Evolutionary conservation across 202 grass and related monocot genomes (phyloP).

Genomic region (Setaria viridis): DNA sequence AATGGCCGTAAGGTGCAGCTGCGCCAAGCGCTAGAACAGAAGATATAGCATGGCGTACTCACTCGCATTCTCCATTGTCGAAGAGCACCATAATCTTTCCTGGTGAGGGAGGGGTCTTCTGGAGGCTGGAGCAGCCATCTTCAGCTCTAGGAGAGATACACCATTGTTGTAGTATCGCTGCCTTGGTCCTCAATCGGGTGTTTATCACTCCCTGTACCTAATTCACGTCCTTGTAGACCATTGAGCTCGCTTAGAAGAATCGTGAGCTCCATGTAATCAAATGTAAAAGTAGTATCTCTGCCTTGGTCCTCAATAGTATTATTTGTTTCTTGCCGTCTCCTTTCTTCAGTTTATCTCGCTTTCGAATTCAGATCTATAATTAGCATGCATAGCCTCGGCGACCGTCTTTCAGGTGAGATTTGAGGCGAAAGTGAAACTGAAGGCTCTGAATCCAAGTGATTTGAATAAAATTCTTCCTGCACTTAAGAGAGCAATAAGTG

Average conservation of each 20-base stretch:
- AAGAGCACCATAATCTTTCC: conserved; percentile 1
- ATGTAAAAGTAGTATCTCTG: conserved; percentile 36
- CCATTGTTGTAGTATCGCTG: conserved; percentile 2
- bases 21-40: conserved; percentile 74
- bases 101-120: background rate
- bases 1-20: conserved; percentile 82
- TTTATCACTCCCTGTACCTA: conserved; percentile 40
- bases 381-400: background rate
- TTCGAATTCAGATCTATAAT: background rate
- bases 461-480: background rate
- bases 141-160: background rate
- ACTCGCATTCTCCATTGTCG: background rate
- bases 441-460: background rate
- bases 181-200: conserved; percentile 14
- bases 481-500: background rate
- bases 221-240: conserved; percentile 40
- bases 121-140: background rate
- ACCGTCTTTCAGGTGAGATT: conserved; percentile 4
- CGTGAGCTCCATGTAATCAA: conserved; percentile 49
- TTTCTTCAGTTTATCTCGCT: background rate
- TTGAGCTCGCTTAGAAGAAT: conserved; percentile 32
- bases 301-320: background rate
- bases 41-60: conserved; percentile 53
- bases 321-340: background rate
- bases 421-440: background rate